phyloP scores from a whole-genome alignment of 768 basidiomycete genomes.

The Mycena maculata region DNA sequence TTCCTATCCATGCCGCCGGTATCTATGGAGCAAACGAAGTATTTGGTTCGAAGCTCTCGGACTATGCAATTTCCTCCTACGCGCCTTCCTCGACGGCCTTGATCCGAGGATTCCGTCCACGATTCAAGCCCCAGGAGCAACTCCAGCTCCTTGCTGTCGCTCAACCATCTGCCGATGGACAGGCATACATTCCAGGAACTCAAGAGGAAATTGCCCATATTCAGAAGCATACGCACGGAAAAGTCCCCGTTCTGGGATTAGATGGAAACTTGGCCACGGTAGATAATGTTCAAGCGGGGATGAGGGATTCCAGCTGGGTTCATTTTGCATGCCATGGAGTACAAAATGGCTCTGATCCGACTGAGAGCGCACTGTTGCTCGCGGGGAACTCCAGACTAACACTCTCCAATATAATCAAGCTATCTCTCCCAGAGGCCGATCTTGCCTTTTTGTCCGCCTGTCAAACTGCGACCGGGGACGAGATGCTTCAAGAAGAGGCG shows the following conservation, averaged over 20 bases:
- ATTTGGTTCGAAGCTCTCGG: slow-evolving; percentile 1
- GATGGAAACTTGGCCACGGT: background rate
- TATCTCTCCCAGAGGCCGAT: background rate
- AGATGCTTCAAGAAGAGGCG: background rate
- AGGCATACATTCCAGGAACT: background rate
- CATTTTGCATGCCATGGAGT: slow-evolving; percentile 5
- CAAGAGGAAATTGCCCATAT: background rate
- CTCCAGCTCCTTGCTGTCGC: background rate
- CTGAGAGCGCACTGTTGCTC: background rate
- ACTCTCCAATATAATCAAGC: background rate
- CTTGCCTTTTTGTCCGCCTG: background rate
- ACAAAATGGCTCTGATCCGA: background rate
- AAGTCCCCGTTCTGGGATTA: background rate
- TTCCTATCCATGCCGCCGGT: slow-evolving; percentile 2
- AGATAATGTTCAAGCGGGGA: background rate
- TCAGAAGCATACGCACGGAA: background rate
- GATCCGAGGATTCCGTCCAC: background rate
- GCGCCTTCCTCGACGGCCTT: background rate
- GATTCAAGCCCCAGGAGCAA: background rate
- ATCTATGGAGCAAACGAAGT: background rate
- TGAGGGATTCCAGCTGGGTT: background rate
- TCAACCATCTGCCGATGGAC: background rate
- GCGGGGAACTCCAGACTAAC: background rate
- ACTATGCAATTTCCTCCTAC: background rate
- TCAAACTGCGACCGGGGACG: background rate